A percentile compares a stretch with the other conserved stretches of the same genome.
Evolutionary conservation across 768 basidiomycete species (phyloP).

Genomic region (Psilocybe subaeruginosa): DNA sequence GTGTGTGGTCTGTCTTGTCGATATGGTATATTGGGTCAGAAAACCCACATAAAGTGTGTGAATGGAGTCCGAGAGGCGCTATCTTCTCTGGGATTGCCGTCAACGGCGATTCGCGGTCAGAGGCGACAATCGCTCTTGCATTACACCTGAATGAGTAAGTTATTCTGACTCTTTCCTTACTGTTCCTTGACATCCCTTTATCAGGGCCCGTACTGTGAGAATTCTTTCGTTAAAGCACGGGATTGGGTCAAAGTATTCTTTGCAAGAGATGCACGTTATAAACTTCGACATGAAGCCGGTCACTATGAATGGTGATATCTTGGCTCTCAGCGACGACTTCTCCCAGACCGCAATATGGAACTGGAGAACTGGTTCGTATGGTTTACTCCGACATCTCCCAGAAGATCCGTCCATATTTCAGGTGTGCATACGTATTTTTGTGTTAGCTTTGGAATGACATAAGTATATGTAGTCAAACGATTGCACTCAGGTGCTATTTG

Average conservation of each 20-base stretch:
- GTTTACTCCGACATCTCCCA: constrained; percentile 43
- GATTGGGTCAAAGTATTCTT: constrained; percentile 17
- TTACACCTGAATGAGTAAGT: constrained; percentile 50
- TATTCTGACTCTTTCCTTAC: neutral
- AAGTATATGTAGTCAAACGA: constrained; percentile 42
- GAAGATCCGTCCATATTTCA: constrained; percentile 30
- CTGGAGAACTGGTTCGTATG: constrained; percentile 52
- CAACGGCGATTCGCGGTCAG: constrained; percentile 47
- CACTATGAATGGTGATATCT: constrained; percentile 49
- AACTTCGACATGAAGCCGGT: constrained; percentile 47
- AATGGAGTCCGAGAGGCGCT: constrained; percentile 59
- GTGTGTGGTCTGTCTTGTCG: constrained; percentile 62
- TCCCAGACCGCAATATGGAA: constrained; percentile 56
- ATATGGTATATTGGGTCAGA: constrained; percentile 50
- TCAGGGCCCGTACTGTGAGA: constrained; percentile 35
- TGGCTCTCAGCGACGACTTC: constrained; percentile 57
- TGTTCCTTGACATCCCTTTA: neutral
- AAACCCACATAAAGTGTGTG: constrained; percentile 33
- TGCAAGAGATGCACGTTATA: constrained; percentile 37
- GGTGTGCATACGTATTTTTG: constrained; percentile 24
- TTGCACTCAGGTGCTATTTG: constrained; percentile 55
- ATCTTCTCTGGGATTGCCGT: constrained; percentile 55
- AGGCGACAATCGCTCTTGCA: constrained; percentile 55
- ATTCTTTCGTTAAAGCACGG: constrained; percentile 29
- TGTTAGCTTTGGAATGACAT: neutral